These are phyloP conservation scores for Microdochium paspali DNA, from an alignment of 2,329 filamentous ascomycete species.

Conservation along the genomic window DNA sequence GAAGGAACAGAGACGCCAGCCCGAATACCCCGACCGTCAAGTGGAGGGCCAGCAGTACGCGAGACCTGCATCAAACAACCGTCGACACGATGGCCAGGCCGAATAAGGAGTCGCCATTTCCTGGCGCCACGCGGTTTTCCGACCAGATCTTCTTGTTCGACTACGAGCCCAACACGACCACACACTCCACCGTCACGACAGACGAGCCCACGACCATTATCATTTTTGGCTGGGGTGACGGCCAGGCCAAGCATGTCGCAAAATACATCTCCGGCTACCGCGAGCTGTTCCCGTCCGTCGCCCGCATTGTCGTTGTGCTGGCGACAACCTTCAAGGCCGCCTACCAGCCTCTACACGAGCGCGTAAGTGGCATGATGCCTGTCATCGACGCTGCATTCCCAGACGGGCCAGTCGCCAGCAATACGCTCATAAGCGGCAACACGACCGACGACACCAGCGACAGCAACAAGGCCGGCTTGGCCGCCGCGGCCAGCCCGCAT, in stretches of 20 bases:
- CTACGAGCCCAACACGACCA: slow-evolving; percentile 14
- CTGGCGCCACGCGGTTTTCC: slow-evolving; percentile 36
- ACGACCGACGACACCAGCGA: slow-evolving; percentile 3
- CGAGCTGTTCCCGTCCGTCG: slow-evolving; percentile 33
- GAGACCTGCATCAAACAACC: no score
- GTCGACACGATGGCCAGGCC: no score
- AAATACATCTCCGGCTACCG: slow-evolving; percentile 47
- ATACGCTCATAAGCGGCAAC: not conserved
- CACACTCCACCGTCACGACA: slow-evolving; percentile 2
- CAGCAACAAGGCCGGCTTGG: slow-evolving; percentile 13
- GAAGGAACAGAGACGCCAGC: not conserved
- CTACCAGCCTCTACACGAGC: slow-evolving; percentile 29
- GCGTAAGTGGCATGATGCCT: slow-evolving; percentile 34
- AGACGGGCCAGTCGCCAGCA: not conserved
- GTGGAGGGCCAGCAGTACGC: no score
- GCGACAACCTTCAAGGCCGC: slow-evolving; percentile 38
- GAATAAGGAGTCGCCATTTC: slow-evolving; percentile 13
- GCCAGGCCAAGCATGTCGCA: slow-evolving; percentile 39
- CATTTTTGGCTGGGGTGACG: slow-evolving; percentile 50
- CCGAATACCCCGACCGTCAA: no score
- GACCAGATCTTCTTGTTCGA: slow-evolving; percentile 36
- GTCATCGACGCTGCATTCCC: slow-evolving; percentile 30
- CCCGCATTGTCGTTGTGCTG: slow-evolving; percentile 40
- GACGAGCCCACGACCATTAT: slow-evolving; percentile 35
- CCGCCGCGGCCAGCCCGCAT: not conserved